Base-by-base conservation (phyloP, 768 basidiomycete genomes). In the Kwoniella heveanensis region DNA sequence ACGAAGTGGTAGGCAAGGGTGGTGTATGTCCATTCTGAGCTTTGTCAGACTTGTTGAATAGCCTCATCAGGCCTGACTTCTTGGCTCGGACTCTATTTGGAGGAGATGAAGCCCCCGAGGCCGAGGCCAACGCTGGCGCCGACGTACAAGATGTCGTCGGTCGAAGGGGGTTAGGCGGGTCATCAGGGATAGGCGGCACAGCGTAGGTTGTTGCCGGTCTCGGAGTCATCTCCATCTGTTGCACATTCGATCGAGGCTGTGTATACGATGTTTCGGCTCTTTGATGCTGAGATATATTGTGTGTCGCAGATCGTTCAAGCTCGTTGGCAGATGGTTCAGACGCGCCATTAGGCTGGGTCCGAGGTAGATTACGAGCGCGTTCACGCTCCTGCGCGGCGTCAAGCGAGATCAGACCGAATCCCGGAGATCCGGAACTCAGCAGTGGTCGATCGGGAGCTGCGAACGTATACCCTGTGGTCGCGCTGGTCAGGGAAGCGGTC, bases 301-400 rank as follows among this genome's bases (percentile, higher is more conserved):
- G n/a, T n/a, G 17, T 17, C 4, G 39, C 39, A 4, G 39, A 3
- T 44, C 17, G 9, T 44, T 19, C 39, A 4, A 17, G 39, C 39
- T 19, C 25, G 55, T 55, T 52, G 19, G 32, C 32, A 36, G 39
- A 19, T 44, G 10, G 13, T 32, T 13, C 13, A 13, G 32, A 10
- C 39, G 39, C 8, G 39, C 10, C 10, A 17, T 44, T 44, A 17
- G 4, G 8, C 3, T 10, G 8, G 8, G 39, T 44, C 17, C 39
- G 39, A 44, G 39, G 39, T 19, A 44, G 19, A 17, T 44, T 9
- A 3, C 54, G 44, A 1, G 30, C 6, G 1, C 64, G 36, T 49
- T 73, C 71, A 17, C 68, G 29, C 36, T 70, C 68, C 53, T 70
- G 71, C 15, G 71, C 71, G 0, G 48, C 66, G 54, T 70, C 66